phyloP scores from a whole-genome alignment of 441 rosid species.

The Erodium moschatum region DNA sequence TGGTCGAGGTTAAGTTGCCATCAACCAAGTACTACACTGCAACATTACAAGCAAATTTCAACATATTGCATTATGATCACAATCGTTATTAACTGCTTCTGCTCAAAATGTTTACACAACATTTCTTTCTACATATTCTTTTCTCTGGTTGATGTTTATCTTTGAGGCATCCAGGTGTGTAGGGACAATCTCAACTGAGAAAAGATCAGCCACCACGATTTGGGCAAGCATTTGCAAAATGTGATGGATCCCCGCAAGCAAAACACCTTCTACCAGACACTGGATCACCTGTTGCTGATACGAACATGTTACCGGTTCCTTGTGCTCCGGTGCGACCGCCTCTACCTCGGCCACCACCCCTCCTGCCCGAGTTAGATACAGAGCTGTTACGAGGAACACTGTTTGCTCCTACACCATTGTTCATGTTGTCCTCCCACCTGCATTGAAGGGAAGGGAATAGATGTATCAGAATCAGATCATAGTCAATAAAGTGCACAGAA shows the following conservation, averaged over 20 bases:
- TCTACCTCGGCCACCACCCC: constrained; percentile 41
- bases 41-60: neutral
- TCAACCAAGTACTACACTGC: neutral
- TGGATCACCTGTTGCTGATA: constrained; percentile 81
- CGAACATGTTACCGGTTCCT: constrained; percentile 40
- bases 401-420: constrained; percentile 37
- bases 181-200: neutral
- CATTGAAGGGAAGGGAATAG: constrained; percentile 15
- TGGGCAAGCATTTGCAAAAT: constrained; percentile 85
- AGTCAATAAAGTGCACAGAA: neutral
- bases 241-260: constrained; percentile 90
- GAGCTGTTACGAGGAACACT: constrained; percentile 29
- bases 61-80: neutral
- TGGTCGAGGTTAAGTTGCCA: too few relatives aligned
- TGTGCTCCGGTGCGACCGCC: constrained; percentile 26
- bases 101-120: neutral
- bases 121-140: neutral
- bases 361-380: constrained; percentile 34
- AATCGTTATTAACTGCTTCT: neutral
- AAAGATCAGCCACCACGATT: constrained; percentile 42
- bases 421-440: constrained; percentile 86
- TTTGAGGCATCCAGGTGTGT: neutral
- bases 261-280: constrained; percentile 61
- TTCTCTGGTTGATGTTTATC: neutral
- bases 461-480: neutral